Percentiles rank a stretch among this genome's conserved stretches.
Evolutionary conservation across 2,329 filamentous ascomycete genomes (phyloP).

Genomic region (Fusarium albosuccineum): DNA sequence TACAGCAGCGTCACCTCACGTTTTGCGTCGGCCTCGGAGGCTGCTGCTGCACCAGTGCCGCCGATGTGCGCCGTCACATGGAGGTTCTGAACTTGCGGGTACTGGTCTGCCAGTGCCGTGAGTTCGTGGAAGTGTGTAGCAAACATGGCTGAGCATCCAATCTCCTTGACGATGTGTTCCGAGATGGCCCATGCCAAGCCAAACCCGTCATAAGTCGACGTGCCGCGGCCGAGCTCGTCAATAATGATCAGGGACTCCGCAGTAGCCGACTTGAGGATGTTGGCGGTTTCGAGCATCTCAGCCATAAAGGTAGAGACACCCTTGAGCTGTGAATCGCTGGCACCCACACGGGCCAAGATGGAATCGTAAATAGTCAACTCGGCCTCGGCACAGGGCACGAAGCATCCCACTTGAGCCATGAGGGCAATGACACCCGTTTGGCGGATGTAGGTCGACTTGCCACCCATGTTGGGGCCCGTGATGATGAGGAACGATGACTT

Average conservation of each 20-base stretch:
- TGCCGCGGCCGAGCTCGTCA: slow-evolving; percentile 95
- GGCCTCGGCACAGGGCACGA: slow-evolving; percentile 91
- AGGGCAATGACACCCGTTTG: slow-evolving; percentile 97
- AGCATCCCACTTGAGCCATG: slow-evolving; percentile 97
- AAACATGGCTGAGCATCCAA: slow-evolving; percentile 93
- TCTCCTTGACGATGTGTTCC: slow-evolving; percentile 96
- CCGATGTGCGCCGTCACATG: slow-evolving; percentile 96
- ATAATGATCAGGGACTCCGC: slow-evolving; percentile 98
- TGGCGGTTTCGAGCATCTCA: slow-evolving; percentile 98
- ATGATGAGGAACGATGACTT: slow-evolving; percentile 94
- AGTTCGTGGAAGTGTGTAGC: slow-evolving; percentile 99
- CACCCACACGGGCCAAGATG: slow-evolving; percentile 94
- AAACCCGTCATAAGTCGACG: slow-evolving; percentile 98
- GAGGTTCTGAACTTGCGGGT: slow-evolving; percentile 89
- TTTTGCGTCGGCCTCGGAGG: slow-evolving; percentile 60
- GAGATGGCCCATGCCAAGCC: slow-evolving; percentile 99
- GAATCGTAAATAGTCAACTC: slow-evolving; percentile 97
- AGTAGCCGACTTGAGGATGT: slow-evolving; percentile 97
- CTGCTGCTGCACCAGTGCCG: slow-evolving; percentile 57
- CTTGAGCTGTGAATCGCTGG: slow-evolving; percentile 96
- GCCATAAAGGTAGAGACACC: slow-evolving; percentile 99
- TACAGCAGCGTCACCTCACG: slow-evolving; percentile 95
- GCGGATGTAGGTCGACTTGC: slow-evolving; percentile 97
- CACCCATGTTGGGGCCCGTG: slow-evolving; percentile 98
- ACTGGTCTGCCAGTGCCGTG: slow-evolving; percentile 88